Base-by-base conservation (phyloP, 1,284 basidiomycete species). In the Ustilago shanxiensis region DNA sequence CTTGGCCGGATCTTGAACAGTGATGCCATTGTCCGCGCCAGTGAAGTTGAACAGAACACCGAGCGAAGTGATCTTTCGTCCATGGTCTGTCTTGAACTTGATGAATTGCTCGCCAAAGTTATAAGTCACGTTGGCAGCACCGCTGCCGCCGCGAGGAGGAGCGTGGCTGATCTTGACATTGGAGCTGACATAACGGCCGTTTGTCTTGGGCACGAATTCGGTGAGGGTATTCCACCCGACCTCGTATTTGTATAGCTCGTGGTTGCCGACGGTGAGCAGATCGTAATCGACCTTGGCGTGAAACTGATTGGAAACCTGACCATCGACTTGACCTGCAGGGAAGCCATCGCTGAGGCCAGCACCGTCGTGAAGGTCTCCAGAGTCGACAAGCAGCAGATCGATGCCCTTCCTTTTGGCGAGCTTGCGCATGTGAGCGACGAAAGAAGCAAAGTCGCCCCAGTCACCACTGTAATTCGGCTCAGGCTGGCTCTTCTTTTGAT, bases 181-280 rank as follows among this genome's bases (percentile, higher is more conserved):
- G 58, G 67, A 78, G 28, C 75, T 66, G 35, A 83, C 53, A 64
- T 77, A 82, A 18, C 80, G 79, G 20, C 78, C 79, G 18, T 67
- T 24, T 26, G 69, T 56, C 56, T 55, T 28, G 2, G 93, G 93
- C 2, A 88, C 91, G 80, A 93, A 93, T 84, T 93, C 91, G 65
- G 90, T 88, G 86, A 93, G 91, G 89, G 93, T 92, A 86, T 94
- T 92, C 56, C 91, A 89, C 0, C 93, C 90, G 81, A 92, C 90
- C 2, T 88, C 88, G 83, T 94, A 94, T 66, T 90, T 88, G 87
- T 95, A 95, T 37, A 95, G 87, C 87, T 95, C 94, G 81, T 95
- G 94, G 83, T 95, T 95, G 82, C 94, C 94, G 63, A 95, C 93
- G 0, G 92, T 88, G 79, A 95, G 89, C 7, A 94, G 82, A 82